A percentile compares a stretch with the other conserved stretches of the same genome.
Evolutionary conservation across 2,329 filamentous ascomycete species (phyloP).

Genomic region (Neoascochyta sp.): DNA sequence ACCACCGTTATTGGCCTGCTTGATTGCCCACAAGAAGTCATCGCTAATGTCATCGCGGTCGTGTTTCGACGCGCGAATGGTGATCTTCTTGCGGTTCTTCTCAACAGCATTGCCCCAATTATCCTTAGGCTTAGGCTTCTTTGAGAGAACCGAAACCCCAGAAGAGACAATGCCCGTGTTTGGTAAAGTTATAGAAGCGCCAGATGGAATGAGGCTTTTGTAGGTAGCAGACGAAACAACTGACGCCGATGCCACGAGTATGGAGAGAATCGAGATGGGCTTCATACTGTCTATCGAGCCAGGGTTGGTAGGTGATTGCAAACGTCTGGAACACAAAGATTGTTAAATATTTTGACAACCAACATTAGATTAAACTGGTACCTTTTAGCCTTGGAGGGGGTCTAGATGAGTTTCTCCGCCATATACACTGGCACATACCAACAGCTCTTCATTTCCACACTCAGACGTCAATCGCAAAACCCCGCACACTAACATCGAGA

Average conservation of each 20-base stretch:
- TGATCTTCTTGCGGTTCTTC: conserved; percentile 46
- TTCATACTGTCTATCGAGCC: conserved; percentile 14
- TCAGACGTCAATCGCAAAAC: too few relatives aligned
- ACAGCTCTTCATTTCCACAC: conserved; percentile 12
- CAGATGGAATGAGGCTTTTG: conserved; percentile 12
- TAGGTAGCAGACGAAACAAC: conserved; percentile 12
- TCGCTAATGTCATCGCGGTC: conserved; percentile 56
- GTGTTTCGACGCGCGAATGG: conserved; percentile 51
- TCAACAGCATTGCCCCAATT: conserved; percentile 30
- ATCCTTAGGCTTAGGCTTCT: conserved; percentile 18
- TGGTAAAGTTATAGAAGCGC: conserved; percentile 13
- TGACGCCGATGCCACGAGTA: conserved; percentile 12
- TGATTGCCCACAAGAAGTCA: conserved; percentile 54
- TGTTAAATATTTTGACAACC: conserved; percentile 1
- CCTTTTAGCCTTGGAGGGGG: too few relatives aligned
- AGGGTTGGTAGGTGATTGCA: not conserved
- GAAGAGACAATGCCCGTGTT: conserved; percentile 2
- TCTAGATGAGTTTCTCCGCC: conserved; percentile 14
- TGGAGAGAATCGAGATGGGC: conserved; percentile 12
- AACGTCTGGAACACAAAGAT: not conserved
- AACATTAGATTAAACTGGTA: too few relatives aligned
- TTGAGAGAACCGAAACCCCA: conserved; percentile 7
- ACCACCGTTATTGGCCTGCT: conserved; percentile 57
- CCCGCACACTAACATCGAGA: conserved; percentile 16
- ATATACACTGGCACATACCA: too few relatives aligned